Percentiles rank a stretch among this genome's conserved stretches.
phyloP scores from a whole-genome alignment of 495 filamentous ascomycete genomes.

The Friedmanniomyces endolithicus region DNA sequence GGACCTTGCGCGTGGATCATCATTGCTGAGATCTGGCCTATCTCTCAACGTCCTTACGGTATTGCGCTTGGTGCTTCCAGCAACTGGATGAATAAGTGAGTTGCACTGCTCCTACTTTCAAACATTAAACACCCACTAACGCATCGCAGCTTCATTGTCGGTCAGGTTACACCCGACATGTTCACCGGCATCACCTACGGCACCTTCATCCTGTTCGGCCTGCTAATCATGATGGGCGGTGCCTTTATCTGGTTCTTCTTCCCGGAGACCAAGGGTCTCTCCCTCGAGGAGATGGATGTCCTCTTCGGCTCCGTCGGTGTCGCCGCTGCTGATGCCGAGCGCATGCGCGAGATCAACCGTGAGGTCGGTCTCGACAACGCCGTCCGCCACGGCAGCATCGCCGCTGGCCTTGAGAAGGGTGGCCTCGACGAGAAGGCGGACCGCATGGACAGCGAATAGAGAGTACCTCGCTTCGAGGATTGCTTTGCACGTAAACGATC shows the following conservation, averaged over 20 bases:
- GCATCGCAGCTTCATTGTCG: constrained; percentile 50
- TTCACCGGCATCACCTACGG: constrained; percentile 57
- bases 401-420: neutral
- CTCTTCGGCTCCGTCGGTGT: constrained; percentile 62
- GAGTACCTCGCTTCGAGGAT: neutral
- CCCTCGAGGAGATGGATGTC: constrained; percentile 49
- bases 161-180: constrained; percentile 67
- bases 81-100: constrained; percentile 28
- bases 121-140: neutral
- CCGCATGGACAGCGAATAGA: neutral
- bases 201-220: constrained; percentile 68
- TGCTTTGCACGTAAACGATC: too few relatives aligned
- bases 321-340: constrained; percentile 56
- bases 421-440: constrained; percentile 8
- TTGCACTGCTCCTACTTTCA: neutral
- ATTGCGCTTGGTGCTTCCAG: constrained; percentile 54
- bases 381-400: constrained; percentile 12
- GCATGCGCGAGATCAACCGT: constrained; percentile 59
- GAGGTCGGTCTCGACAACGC: constrained; percentile 50
- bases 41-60: constrained; percentile 60
- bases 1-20: constrained; percentile 53
- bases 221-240: constrained; percentile 53
- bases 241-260: constrained; percentile 39
- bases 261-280: constrained; percentile 41
- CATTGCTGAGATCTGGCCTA: constrained; percentile 65